Percentiles rank a stretch among this genome's conserved stretches.
Evolutionary conservation across 2,329 filamentous ascomycete species (phyloP).

Genomic region (Neophaeococcomyces aloes): DNA sequence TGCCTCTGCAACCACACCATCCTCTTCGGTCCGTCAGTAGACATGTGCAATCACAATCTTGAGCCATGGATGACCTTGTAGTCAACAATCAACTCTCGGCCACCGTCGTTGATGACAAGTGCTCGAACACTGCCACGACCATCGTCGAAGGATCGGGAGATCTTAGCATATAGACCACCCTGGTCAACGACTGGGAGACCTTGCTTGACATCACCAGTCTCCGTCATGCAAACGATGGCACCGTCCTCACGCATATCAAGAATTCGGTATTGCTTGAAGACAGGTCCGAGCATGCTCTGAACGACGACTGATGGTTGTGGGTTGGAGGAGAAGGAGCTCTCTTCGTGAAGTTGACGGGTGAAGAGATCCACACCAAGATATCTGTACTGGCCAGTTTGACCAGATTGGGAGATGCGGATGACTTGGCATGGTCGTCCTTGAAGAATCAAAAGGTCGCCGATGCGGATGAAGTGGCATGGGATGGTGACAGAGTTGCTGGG

Average conservation of each 20-base stretch:
- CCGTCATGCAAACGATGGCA: conserved; percentile 88
- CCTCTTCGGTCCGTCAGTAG: not conserved
- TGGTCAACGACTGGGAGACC: conserved; percentile 90
- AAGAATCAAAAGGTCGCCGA: conserved; percentile 96
- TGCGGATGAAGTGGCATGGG: conserved; percentile 98
- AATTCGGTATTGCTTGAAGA: conserved; percentile 99
- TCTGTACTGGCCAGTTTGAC: conserved; percentile 97
- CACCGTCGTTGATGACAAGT: conserved; percentile 87
- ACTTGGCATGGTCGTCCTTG: conserved; percentile 99
- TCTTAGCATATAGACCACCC: conserved; percentile 73
- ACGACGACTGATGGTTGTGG: conserved; percentile 92
- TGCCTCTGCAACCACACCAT: conserved; percentile 1
- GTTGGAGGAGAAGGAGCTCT: conserved; percentile 96
- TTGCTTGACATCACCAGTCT: conserved; percentile 98
- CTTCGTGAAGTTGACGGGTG: conserved; percentile 98
- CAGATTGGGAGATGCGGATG: conserved; percentile 97
- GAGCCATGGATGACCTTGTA: conserved; percentile 93
- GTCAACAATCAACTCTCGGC: conserved; percentile 91
- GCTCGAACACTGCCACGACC: conserved; percentile 90
- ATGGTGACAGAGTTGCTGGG: conserved; percentile 86
- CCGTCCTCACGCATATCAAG: conserved; percentile 86
- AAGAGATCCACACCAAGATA: conserved; percentile 99
- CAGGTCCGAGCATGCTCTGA: conserved; percentile 97
- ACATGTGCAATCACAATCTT: conserved; percentile 42
- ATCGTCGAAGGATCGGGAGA: conserved; percentile 73